A percentile compares a stretch with the other conserved stretches of the same genome.
These are phyloP conservation scores for Clarireedia paspali DNA, from an alignment of 2,329 filamentous ascomycete genomes.

Conservation along the genomic window DNA sequence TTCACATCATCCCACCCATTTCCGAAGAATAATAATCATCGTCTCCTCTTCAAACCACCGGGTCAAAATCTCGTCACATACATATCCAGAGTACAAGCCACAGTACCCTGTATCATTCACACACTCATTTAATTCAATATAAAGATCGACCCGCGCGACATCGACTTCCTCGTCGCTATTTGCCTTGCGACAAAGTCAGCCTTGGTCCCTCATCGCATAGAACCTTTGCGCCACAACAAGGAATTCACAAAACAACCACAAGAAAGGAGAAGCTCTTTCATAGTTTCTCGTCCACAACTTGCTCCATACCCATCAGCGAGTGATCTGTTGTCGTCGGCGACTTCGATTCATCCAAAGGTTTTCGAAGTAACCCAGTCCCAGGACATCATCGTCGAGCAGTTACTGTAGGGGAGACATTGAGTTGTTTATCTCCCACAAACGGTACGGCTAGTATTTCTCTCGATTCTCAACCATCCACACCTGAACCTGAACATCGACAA, in stretches of 20 bases:
- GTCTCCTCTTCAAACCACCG: not conserved
- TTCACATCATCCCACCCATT: not conserved
- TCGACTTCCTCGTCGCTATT: not conserved
- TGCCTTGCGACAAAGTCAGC: not conserved
- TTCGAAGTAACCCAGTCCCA: not conserved
- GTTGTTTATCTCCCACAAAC: conserved; percentile 90
- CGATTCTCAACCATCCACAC: not conserved
- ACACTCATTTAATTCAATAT: conserved; percentile 9
- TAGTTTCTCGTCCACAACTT: too few relatives aligned
- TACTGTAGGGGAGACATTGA: conserved; percentile 86
- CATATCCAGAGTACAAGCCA: not conserved
- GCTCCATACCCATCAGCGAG: not conserved
- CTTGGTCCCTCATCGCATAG: not conserved
- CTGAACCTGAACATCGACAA: not conserved
- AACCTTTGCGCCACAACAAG: not conserved
- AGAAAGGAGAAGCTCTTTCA: not conserved
- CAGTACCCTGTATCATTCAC: not conserved
- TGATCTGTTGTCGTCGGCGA: not conserved
- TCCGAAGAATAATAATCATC: not conserved
- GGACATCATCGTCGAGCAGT: conserved; percentile 31
- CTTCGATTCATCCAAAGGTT: not conserved
- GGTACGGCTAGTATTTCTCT: conserved; percentile 38
- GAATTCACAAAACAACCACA: not conserved
- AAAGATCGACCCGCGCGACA: not conserved
- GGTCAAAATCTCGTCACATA: too few relatives aligned